Conservation (phyloP, 495 filamentous ascomycete species). For the Clohesyomyces aquaticus region DNA sequence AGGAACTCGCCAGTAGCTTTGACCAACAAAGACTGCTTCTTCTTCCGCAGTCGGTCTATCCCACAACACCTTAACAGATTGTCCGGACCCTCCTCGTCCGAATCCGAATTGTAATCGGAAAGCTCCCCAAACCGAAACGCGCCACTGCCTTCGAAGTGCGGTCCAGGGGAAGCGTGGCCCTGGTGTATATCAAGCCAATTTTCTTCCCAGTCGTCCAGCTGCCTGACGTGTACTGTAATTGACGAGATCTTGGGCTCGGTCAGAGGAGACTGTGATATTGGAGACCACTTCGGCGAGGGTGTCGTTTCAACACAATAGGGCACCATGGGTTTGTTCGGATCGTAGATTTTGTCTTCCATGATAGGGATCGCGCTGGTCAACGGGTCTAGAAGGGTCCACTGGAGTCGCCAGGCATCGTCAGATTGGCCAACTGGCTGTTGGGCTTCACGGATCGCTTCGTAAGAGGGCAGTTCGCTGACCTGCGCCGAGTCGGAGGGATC, state of each 20-base stretch:
- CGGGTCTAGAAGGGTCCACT: neutral
- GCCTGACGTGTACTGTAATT: constrained; percentile 1
- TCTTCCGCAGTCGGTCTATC: neutral
- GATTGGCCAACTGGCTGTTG: neutral
- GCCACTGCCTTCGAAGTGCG: neutral
- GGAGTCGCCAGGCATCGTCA: neutral
- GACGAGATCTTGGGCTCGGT: constrained; percentile 9
- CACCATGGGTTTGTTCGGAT: neutral
- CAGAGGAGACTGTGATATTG: constrained; percentile 6
- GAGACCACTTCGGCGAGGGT: constrained; percentile 4
- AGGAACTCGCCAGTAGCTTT: neutral
- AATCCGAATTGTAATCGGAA: constrained; percentile 1
- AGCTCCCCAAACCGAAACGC: neutral
- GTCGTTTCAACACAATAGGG: neutral
- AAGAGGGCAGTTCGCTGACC: neutral
- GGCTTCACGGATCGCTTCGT: neutral
- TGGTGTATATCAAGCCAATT: constrained; percentile 1
- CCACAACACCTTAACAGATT: neutral
- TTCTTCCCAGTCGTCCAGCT: constrained; percentile 5
- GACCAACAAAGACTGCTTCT: neutral
- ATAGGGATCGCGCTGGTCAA: neutral
- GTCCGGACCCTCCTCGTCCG: neutral
- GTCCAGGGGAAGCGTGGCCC: neutral
- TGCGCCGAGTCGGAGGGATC: neutral
- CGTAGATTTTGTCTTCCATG: neutral